These are phyloP conservation scores for Massarina eburnea DNA, from an alignment of 2,329 filamentous ascomycete species.

Conservation along the genomic window DNA sequence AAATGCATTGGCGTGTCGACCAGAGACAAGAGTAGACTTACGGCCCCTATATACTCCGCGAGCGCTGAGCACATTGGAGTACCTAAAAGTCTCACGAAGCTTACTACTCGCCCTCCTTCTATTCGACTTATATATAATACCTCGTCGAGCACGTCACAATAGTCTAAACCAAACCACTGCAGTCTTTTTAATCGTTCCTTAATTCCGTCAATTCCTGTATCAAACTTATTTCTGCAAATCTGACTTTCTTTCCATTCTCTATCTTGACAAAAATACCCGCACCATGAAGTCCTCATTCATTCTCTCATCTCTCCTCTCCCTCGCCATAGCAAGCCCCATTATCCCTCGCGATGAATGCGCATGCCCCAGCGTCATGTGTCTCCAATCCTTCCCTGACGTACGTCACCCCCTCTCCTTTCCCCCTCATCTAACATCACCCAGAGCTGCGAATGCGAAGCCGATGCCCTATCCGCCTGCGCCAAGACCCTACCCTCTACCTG, in stretches of 20 bases:
- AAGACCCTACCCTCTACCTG: background rate
- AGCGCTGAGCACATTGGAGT: background rate
- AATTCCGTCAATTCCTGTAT: background rate
- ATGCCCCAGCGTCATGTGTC: background rate
- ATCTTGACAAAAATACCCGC: background rate
- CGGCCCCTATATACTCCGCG: background rate
- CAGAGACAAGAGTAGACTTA: background rate
- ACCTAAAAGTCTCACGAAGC: background rate
- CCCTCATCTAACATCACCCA: background rate
- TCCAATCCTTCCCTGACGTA: background rate
- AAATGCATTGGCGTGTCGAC: background rate
- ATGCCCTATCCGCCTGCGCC: background rate
- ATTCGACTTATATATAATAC: background rate
- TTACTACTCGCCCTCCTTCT: background rate
- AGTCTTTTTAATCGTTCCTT: background rate
- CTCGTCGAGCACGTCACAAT: background rate
- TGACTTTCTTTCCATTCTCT: background rate
- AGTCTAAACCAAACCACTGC: background rate
- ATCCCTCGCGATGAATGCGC: background rate
- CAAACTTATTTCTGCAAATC: background rate
- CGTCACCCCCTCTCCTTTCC: background rate
- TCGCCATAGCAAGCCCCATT: constrained; percentile 6
- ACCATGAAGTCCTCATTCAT: constrained; percentile 9
- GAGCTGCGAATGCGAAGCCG: constrained; percentile 2
- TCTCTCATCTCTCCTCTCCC: constrained; percentile 3